Evolutionary conservation across 2,329 filamentous ascomycete genomes (phyloP).

Genomic region (Verticillium albo-atrum): DNA sequence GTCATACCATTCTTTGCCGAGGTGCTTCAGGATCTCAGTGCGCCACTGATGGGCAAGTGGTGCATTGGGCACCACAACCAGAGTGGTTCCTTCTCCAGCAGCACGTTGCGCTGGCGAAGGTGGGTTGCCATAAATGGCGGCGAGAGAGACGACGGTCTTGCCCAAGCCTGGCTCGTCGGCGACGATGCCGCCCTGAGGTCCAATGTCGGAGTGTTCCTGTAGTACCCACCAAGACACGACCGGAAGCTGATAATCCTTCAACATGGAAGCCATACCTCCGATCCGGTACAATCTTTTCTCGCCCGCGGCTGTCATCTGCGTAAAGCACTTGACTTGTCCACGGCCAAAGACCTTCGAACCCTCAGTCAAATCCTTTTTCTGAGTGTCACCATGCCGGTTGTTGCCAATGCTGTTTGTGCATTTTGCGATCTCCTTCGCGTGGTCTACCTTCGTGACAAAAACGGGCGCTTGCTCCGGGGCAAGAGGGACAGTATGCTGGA

Average conservation of each 20-base stretch:
- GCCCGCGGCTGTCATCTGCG: neutral
- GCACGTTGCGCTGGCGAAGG: slow-evolving; percentile 30
- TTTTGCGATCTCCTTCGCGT: neutral
- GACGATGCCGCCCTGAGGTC: slow-evolving; percentile 46
- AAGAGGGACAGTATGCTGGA: fast-evolving
- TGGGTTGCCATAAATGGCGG: slow-evolving; percentile 29
- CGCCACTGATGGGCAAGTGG: slow-evolving; percentile 22
- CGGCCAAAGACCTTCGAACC: neutral
- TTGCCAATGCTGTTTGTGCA: neutral
- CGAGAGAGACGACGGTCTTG: slow-evolving; percentile 51
- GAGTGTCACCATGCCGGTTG: neutral
- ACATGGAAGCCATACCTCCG: neutral
- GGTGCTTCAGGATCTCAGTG: slow-evolving; percentile 11
- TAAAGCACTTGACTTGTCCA: neutral
- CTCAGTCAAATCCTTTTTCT: neutral
- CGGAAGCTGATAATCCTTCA: neutral
- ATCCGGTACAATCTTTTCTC: neutral
- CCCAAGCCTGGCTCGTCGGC: slow-evolving; percentile 62
- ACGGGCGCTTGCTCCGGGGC: neutral
- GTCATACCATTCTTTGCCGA: neutral
- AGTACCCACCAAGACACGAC: neutral
- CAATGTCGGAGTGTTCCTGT: neutral
- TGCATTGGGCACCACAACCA: slow-evolving; percentile 25
- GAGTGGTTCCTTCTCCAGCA: slow-evolving; percentile 27
- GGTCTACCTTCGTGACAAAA: neutral